These are phyloP conservation scores for Garcia nutans DNA, from an alignment of 345 rosid genomes.

Conservation along the genomic window DNA sequence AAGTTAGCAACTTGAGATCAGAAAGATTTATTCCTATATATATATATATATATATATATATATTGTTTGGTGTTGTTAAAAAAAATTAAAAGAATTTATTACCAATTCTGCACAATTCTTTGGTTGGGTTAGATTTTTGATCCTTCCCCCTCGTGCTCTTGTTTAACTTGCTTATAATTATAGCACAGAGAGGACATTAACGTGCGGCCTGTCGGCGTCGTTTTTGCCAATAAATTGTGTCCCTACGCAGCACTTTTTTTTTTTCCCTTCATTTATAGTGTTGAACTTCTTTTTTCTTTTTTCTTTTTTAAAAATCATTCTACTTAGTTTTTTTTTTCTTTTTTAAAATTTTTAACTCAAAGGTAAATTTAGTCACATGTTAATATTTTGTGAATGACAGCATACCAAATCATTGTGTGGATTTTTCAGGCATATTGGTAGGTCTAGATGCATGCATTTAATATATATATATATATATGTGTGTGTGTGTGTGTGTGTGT, in stretches of 20 bases:
- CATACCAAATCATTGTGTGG: constrained; percentile 6
- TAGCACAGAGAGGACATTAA: constrained; percentile 14
- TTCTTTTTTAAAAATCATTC: too few relatives aligned
- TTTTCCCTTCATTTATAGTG: too few relatives aligned
- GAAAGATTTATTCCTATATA: too few relatives aligned
- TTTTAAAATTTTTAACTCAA: background rate
- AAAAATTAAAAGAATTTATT: background rate
- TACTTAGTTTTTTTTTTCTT: background rate
- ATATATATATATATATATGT: too few relatives aligned
- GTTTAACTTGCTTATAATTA: constrained; percentile 17
- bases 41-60: too few relatives aligned
- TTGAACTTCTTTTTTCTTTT: too few relatives aligned
- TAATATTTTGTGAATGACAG: background rate
- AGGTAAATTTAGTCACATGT: constrained; percentile 20
- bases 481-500: too few relatives aligned
- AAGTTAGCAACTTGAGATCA: too few relatives aligned
- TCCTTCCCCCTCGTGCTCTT: background rate
- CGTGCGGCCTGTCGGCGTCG: constrained; percentile 25
- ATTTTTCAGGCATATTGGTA: background rate
- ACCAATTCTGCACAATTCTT: constrained; percentile 2
- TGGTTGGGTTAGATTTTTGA: constrained; percentile 5
- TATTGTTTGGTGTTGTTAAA: too few relatives aligned
- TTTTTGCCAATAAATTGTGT: constrained; percentile 10
- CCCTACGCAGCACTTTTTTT: background rate
- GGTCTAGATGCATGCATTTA: background rate